phyloP scores from a whole-genome alignment of 306 rosid species.

The Rubus parviflorus region DNA sequence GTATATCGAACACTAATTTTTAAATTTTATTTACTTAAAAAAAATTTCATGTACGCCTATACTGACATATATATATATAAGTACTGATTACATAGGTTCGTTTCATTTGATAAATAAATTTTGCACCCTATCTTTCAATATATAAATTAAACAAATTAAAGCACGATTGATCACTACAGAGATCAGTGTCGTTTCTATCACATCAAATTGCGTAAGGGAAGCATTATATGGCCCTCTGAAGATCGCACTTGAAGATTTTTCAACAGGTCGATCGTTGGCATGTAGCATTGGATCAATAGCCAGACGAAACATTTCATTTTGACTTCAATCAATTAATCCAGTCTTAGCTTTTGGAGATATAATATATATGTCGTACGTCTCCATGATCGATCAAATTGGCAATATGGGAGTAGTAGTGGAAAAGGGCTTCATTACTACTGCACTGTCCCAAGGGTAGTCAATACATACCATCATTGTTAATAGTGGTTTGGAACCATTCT shows the following conservation, averaged over 20 bases:
- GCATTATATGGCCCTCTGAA: slow-evolving; percentile 10
- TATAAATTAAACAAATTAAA: no score
- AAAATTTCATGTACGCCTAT: no score
- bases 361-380: slow-evolving; percentile 1
- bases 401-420: neutral
- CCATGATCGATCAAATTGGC: slow-evolving; percentile 11
- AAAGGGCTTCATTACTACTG: slow-evolving; percentile 1
- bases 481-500: neutral
- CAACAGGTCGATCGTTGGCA: neutral
- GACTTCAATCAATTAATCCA: slow-evolving; percentile 6
- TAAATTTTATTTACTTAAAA: neutral
- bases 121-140: no score
- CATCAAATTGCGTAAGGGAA: slow-evolving; percentile 26
- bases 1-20: neutral
- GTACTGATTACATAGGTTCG: no score
- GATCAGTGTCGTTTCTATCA: slow-evolving; percentile 26
- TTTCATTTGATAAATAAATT: neutral
- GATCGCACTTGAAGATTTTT: slow-evolving; percentile 11
- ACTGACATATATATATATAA: no score
- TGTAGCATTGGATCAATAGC: neutral
- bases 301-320: slow-evolving; percentile 13
- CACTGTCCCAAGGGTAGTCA: neutral
- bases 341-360: neutral
- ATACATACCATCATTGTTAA: slow-evolving; percentile 6
- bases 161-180: neutral